A percentile compares a stretch with the other conserved stretches of the same genome.
Evolutionary conservation across 257 asterid species (phyloP).

Genomic region (Plantago elongata): DNA sequence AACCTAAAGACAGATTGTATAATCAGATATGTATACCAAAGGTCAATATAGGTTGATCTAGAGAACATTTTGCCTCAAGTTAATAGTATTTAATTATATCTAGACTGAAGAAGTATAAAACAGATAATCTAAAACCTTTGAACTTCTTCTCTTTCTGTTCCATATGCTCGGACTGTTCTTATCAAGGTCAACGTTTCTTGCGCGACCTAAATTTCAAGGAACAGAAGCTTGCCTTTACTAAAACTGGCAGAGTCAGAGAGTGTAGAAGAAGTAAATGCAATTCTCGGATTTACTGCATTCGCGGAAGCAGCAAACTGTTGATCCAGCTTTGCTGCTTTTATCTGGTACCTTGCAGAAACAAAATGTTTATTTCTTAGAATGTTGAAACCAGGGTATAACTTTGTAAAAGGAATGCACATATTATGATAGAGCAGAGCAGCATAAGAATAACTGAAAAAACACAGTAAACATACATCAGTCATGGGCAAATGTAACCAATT

Average conservation of each 20-base stretch:
- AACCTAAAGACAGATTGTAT: constrained; percentile 26
- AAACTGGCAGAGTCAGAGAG: constrained; percentile 11
- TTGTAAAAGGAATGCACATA: background rate
- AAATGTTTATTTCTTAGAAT: background rate
- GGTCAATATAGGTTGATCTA: constrained; percentile 11
- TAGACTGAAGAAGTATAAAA: background rate
- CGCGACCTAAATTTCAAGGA: constrained; percentile 27
- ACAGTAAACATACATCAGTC: background rate
- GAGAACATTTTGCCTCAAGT: constrained; percentile 10
- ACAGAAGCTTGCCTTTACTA: background rate
- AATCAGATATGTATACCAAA: constrained; percentile 16
- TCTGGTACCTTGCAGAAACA: constrained; percentile 38
- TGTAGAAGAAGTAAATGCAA: constrained; percentile 18
- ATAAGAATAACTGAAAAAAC: background rate
- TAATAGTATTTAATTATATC: background rate
- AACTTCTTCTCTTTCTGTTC: constrained; percentile 44
- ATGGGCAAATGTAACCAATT: background rate
- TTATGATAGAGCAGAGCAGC: background rate
- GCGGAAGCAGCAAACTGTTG: constrained; percentile 44
- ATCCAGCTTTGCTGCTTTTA: constrained; percentile 42
- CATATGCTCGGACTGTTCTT: constrained; percentile 43
- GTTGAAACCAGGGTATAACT: constrained; percentile 11
- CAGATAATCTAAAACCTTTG: constrained; percentile 29
- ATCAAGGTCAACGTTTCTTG: constrained; percentile 41
- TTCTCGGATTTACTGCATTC: constrained; percentile 34